Evolutionary conservation across 805 yeast species (phyloP), one percentile per base, ranked within the genome.

Genomic region (Candida railenensis): DNA sequence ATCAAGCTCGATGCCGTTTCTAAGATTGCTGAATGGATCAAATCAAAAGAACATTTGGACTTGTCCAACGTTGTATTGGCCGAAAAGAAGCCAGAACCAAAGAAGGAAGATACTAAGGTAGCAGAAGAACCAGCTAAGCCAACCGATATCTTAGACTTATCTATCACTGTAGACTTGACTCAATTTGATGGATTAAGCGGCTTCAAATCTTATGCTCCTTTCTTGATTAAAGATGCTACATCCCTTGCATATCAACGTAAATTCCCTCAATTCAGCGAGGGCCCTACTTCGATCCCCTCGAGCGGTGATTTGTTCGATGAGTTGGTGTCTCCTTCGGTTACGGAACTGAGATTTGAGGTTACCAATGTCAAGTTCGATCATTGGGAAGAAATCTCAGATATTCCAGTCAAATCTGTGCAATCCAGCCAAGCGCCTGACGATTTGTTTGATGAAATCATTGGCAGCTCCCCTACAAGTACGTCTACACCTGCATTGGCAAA

Each of bases 41-140:
- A 77, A 43, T 65, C 74, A 30, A 77, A 77, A 52, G 77, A 79
- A 51, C 83, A 80, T 56, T 71, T 90, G 52, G 96, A 91, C 61
- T 71, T 90, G 49, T 77, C 89, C 37, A 80, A 85, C 63, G 81
- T 90, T 50, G 77, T 78, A 43, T 53, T 77, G 42, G 74, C 72
- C 32, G 61, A 65, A 19, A 57, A 58, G 47, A 36, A 36, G 22
- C 22, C 12, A 11, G 44, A 45, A 7, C 44, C 54, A 11, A 49
- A 53, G 44, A 37, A 46, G 28, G 47, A 38, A 30, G 51, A 46
- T 4, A 50, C 49, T 3, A 43, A 51, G n/a, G 47, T 55, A n/a
- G 53, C 49, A 21, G 47, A 45, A 22, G 55, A 51, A 39, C 54
- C 53, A 18, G 59, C 63, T n/a, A 59, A 58, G 44, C 73, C 73